phyloP scores from a whole-genome alignment of 495 filamentous ascomycete species.

The Ramalina intermedia region DNA sequence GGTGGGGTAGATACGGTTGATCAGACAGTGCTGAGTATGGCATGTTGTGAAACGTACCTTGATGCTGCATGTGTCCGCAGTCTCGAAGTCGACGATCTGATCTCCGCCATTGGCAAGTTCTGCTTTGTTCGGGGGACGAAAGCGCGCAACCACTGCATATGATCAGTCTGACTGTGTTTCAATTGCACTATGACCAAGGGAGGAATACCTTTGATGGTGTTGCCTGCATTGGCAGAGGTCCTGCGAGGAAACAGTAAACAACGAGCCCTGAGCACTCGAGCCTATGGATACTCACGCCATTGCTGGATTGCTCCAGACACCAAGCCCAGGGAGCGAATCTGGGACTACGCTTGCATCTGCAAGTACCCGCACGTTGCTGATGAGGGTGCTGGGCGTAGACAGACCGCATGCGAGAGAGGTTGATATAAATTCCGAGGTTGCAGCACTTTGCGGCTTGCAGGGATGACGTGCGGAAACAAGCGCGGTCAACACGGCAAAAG shows the following conservation, averaged over 20 bases:
- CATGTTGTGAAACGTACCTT: conserved; percentile 44
- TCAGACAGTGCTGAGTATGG: not conserved
- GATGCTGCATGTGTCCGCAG: conserved; percentile 76
- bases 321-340: no score
- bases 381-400: no score
- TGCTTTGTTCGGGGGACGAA: conserved; percentile 89
- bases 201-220: conserved; percentile 55
- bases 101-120: conserved; percentile 76
- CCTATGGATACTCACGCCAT: not conserved
- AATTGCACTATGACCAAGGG: not conserved
- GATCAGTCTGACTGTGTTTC: conserved; percentile 7
- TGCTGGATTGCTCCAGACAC: no score
- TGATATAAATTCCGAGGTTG: no score
- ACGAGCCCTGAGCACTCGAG: not conserved
- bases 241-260: not conserved
- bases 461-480: no score
- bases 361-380: no score
- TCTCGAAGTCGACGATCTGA: conserved; percentile 77
- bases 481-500: no score
- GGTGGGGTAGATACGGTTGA: not conserved
- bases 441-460: no score
- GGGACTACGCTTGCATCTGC: no score
- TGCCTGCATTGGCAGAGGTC: conserved; percentile 30
- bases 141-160: conserved; percentile 73
- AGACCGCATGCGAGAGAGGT: no score